Evolutionary conservation across 345 rosid genomes (phyloP).

Genomic region (Brassica incana): DNA sequence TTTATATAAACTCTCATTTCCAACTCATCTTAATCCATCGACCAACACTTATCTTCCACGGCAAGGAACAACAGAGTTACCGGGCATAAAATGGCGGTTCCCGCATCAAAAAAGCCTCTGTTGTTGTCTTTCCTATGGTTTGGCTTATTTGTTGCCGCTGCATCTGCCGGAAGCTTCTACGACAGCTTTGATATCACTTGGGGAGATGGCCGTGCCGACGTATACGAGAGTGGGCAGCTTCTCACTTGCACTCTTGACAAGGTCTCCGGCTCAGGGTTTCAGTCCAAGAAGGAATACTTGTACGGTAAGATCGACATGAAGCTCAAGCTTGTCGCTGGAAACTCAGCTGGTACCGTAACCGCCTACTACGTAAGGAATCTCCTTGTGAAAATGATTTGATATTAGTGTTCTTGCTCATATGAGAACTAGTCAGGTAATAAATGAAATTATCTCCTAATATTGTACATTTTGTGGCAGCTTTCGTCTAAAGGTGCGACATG

Average conservation of each 20-base stretch:
- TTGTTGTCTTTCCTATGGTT: conserved; percentile 20
- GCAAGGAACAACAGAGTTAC: conserved; percentile 23
- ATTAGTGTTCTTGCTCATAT: not conserved
- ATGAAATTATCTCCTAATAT: not conserved
- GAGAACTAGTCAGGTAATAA: not conserved
- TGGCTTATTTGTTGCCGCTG: conserved; percentile 32
- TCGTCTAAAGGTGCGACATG: conserved; percentile 47
- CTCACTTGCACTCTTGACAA: conserved; percentile 48
- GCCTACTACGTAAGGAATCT: conserved; percentile 46
- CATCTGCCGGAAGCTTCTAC: conserved; percentile 41
- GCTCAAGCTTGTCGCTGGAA: conserved; percentile 54
- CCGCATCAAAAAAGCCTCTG: conserved; percentile 27
- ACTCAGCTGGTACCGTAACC: conserved; percentile 46
- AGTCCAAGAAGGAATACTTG: conserved; percentile 47
- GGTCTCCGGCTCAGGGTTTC: conserved; percentile 50
- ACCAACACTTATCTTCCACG: conserved; percentile 13
- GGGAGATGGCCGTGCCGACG: conserved; percentile 48
- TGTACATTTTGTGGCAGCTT: conserved; percentile 38
- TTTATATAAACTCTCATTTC: conserved; percentile 10
- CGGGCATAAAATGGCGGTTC: conserved; percentile 12
- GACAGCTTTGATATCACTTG: conserved; percentile 44
- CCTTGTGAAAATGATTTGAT: not conserved
- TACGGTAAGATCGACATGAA: conserved; percentile 50
- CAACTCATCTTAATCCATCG: conserved; percentile 10
- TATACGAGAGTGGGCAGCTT: conserved; percentile 45